Percentiles rank a stretch among this genome's conserved stretches.
Conservation (phyloP, 2,329 filamentous ascomycete genomes). For the Drechslerella coelobrocha region DNA sequence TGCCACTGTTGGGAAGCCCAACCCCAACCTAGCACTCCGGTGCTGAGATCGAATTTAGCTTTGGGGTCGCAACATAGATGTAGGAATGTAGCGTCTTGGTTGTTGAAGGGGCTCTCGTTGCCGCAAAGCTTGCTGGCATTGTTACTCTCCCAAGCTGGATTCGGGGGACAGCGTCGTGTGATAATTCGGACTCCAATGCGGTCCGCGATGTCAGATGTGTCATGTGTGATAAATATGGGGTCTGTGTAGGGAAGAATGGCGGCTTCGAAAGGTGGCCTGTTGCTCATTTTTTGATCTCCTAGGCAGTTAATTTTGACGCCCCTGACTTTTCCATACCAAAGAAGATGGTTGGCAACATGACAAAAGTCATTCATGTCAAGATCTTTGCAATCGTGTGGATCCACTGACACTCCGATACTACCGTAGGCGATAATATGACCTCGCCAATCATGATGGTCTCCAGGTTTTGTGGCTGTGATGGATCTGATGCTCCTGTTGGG, state of each 20-base stretch:
- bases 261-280: constrained; percentile 10
- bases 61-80: constrained; percentile 6
- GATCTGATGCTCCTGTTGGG: too few species aligned
- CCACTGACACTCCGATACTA: too few species aligned
- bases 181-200: constrained; percentile 17
- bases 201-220: constrained; percentile 12
- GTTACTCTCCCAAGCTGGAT: background rate
- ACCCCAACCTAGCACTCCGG: background rate
- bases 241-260: background rate
- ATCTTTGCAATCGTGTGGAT: too few species aligned
- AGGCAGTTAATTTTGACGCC: constrained; percentile 23
- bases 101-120: background rate
- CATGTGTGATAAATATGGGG: constrained; percentile 5
- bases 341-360: too few species aligned
- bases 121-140: background rate
- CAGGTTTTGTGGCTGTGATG: too few species aligned
- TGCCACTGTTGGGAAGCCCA: constrained; percentile 21
- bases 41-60: background rate
- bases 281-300: background rate
- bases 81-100: constrained; percentile 15
- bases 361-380: too few species aligned
- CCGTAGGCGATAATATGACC: too few species aligned
- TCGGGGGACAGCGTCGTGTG: background rate
- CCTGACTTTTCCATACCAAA: too few species aligned
- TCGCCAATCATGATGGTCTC: too few species aligned